Conservation (phyloP, 495 filamentous ascomycete genomes). For the Neurospora pannonica region DNA sequence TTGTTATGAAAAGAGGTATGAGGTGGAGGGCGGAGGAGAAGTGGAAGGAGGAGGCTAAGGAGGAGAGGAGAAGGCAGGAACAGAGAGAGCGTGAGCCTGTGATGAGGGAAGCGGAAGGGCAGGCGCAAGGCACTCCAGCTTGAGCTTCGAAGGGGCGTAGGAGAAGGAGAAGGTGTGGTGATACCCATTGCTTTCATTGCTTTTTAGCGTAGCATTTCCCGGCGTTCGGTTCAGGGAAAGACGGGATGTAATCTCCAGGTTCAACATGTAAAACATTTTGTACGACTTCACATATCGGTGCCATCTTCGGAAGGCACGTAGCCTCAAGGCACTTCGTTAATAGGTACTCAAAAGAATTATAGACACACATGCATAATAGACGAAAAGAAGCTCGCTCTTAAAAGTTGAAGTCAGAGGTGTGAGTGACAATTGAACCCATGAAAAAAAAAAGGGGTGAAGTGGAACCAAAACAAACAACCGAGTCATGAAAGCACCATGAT, state of each 20-base stretch:
- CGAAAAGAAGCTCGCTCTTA: neutral
- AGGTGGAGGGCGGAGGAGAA: conserved; percentile 24
- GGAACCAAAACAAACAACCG: neutral
- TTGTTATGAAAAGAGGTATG: conserved; percentile 30
- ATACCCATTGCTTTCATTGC: neutral
- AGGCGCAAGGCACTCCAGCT: neutral
- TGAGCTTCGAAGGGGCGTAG: neutral
- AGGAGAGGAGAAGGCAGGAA: neutral
- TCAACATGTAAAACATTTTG: neutral
- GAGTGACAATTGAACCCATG: too few species aligned
- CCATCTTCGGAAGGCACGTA: too few species aligned
- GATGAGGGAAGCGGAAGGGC: neutral
- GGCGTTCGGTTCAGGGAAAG: neutral
- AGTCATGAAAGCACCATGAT: neutral
- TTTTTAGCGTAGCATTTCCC: neutral
- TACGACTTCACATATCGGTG: neutral
- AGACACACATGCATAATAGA: neutral
- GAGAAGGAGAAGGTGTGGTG: neutral
- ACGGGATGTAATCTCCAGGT: neutral
- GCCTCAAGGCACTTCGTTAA: too few species aligned
- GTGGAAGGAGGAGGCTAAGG: neutral
- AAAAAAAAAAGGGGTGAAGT: neutral
- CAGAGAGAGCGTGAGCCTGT: neutral
- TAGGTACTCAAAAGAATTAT: too few species aligned
- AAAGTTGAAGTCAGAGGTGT: too few species aligned